Base-by-base conservation (phyloP, 176 grass and related monocot genomes). In the Areca catechu region DNA sequence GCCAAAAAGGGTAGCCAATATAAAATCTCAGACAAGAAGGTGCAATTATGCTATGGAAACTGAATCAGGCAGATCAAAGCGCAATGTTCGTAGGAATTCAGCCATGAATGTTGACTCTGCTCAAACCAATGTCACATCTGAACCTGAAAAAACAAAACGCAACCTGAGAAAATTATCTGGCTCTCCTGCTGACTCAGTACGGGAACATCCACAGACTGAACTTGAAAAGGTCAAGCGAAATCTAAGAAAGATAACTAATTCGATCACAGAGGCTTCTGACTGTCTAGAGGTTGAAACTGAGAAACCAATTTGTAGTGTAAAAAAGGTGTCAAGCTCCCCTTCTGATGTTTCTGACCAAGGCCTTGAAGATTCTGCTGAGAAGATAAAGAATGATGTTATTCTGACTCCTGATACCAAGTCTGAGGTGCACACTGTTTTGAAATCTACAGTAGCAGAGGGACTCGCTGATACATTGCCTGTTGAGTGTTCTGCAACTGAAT, bases 211-310 rank as follows among this genome's bases (percentile, higher is more conserved):
- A 50, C 73, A 86, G 68, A 85, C 80, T 63, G 93, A 97, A 71
- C 83, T 97, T 53, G 93, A 97, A 60, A 91, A 87, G 71, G 93
- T 97, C 53, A 97, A 97, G 68, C 79, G 77, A 23, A 97, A 75
- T 54, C 84, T 97, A 57, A 82, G 88, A 71, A 97, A 88, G 78
- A 80, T 91, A 61, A 79, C 83, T 57, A 88, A 63, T 76, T 73
- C 77, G 30, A 76, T 71, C 27, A 70, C 73, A 75, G 89, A 89
- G 67, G 79, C 82, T 58, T n/a, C 68, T 57, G 62, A 72, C 51
- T 19, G 51, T 58, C 19, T 56, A 12, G 71, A 74, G 48, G 51
- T 79, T 19, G 86, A 90, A 65, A 53, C 66, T 57, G 66, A 81
- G 50, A 79, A 67, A 64, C 65, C 49, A 28, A 43, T 55, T 52